Evolutionary conservation across 2,329 filamentous ascomycete genomes (phyloP), one percentile per base, ranked within the genome.

Genomic region (Aplosporella prunicola): DNA sequence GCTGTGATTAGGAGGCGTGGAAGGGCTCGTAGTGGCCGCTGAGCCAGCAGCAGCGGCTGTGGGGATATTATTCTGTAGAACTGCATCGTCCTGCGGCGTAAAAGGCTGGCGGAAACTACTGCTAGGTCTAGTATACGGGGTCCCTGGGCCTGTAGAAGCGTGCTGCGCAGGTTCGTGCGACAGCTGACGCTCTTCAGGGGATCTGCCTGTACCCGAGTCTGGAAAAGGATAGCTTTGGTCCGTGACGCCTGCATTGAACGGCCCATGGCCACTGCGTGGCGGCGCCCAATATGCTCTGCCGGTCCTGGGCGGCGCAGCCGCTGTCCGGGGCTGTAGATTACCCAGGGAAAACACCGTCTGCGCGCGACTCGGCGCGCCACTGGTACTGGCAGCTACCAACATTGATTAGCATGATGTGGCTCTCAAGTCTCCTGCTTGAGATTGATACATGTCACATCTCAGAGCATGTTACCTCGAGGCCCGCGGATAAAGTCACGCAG

Each of bases 201-300:
- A 9, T 9, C 23, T 25, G 9, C 23, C 23, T n/a, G n/a, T n/a
- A 9, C n/a, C 23, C 23, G n/a, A 9, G n/a, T n/a, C n/a, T n/a
- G n/a, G n/a, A 9, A n/a, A 9, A 25, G 23, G 9, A 25, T 9
- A 9, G 9, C 9, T 9, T 9, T 25, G 9, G n/a, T 9, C 23
- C 9, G 9, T n/a, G 9, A 9, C 23, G n/a, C n/a, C 23, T 9
- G n/a, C 9, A 25, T 9, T 9, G 23, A 25, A 9, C 27, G 14
- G 11, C 27, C 31, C 42, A 32, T 42, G 29, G 4, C 29, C 39
- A 14, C 39, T 42, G n/a, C 17, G 17, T 9, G 29, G 38, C 9
- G 33, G 39, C 6, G 30, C 13, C 39, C 42, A 42, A 20, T 34
- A 32, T 13, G 42, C 33, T 20, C 40, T 24, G 18, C 42, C 42